Conservation (phyloP, 2,329 filamentous ascomycete species). For the Stemphylium beticola region DNA sequence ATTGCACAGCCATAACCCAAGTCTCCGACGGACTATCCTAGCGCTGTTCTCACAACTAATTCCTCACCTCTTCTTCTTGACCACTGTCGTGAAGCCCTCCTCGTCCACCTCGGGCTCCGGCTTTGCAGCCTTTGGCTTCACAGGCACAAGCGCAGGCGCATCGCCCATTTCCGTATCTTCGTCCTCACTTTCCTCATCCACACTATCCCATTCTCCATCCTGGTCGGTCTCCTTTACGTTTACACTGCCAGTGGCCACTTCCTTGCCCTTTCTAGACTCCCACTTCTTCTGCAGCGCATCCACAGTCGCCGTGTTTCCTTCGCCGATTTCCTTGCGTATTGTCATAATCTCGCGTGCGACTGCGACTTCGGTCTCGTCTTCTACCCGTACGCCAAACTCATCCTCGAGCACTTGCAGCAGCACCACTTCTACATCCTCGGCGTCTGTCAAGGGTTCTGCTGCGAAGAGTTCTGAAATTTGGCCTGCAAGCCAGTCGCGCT, state of each 20-base stretch:
- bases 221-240: slow-evolving; percentile 66
- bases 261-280: slow-evolving; percentile 66
- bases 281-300: slow-evolving; percentile 68
- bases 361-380: slow-evolving; percentile 82
- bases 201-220: slow-evolving; percentile 45
- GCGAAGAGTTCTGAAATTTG: slow-evolving; percentile 81
- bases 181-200: slow-evolving; percentile 62
- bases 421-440: slow-evolving; percentile 81
- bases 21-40: not conserved
- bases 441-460: slow-evolving; percentile 66
- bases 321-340: slow-evolving; percentile 67
- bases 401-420: slow-evolving; percentile 91
- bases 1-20: not conserved
- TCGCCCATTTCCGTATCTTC: slow-evolving; percentile 47
- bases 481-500: slow-evolving; percentile 96
- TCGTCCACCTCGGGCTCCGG: slow-evolving; percentile 49
- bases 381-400: slow-evolving; percentile 91
- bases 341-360: slow-evolving; percentile 76
- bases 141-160: slow-evolving; percentile 43
- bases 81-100: slow-evolving; percentile 53
- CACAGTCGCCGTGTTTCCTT: slow-evolving; percentile 70
- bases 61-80: slow-evolving; percentile 48
- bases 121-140: slow-evolving; percentile 40
- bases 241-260: slow-evolving; percentile 53
- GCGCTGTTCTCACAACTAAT: too few species aligned